Evolutionary conservation across 345 rosid genomes (phyloP).

Genomic region (Citrus sinensis): DVS_A1.0 CM039169.1:28881501-28882000

Average conservation of each 20-base stretch:
- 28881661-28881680: background rate
- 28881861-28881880: conserved; percentile 60
- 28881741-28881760: conserved; percentile 29
- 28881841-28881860: conserved; percentile 69
- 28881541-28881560: conserved; percentile 34
- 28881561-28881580: conserved; percentile 29
- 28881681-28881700: background rate
- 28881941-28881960: conserved; percentile 21
- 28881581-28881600: conserved; percentile 32
- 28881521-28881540: conserved; percentile 27
- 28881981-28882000: conserved; percentile 9
- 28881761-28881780: conserved; percentile 32
- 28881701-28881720: background rate
- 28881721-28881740: conserved; percentile 47
- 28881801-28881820: conserved; percentile 79
- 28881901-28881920: conserved; percentile 7
- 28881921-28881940: conserved; percentile 8
- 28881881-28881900: conserved; percentile 35
- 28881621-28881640: background rate
- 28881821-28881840: conserved; percentile 89
- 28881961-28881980: conserved; percentile 15
- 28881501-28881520: conserved; percentile 24
- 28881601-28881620: conserved; percentile 8
- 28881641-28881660: background rate
- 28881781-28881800: conserved; percentile 26